Evolutionary conservation across 352 stramenopile genomes (phyloP), one percentile per base, ranked within the genome.

Genomic region (Phytopythium kandeliae): DNA sequence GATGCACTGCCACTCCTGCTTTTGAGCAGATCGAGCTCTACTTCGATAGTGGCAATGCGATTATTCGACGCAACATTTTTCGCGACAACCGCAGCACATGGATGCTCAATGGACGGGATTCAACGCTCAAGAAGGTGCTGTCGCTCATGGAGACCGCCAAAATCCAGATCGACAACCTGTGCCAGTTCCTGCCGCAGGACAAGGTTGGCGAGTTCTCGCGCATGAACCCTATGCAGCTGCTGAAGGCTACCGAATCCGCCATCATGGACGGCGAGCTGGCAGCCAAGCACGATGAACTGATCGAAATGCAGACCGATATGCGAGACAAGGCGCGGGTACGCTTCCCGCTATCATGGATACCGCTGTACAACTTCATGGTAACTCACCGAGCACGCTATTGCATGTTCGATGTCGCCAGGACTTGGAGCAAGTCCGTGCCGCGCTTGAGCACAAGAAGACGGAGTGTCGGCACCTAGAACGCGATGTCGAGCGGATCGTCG

Each of bases 101-200:
- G 85, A 74, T 85, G 48, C 64, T 95, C 25, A 74, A 95, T 42
- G 80, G 74, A 17, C 74, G 64, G 24, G 77, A 89, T 44, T 61
- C 74, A 26, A 87, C 76, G 38, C 71, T 88, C 5, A 90, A 87
- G 54, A 71, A 77, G 12, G 68, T 95, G 25, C 67, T 61, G 8
- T 65, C 86, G 15, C 54, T 98, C 7, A 94, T 98, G 52, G 61
- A 85, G 35, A 60, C 71, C 16, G 71, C 89, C n/a, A 82, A 93
- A 34, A 99, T 99, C 56, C 81, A 97, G 56, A 96, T 99, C 62
- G 92, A 98, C 67, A 99, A 99, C 60, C 75, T 99, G 31, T 99
- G 96, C 55, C 97, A 98, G 42, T 99, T 99, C 58, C 65, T 99
- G 22, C 97, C 97, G 2, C 97, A 99, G 66, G 96, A 99, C 60